Evolutionary conservation across 805 yeast species (phyloP).

Genomic region (Lachancea lanzarotensis): DNA sequence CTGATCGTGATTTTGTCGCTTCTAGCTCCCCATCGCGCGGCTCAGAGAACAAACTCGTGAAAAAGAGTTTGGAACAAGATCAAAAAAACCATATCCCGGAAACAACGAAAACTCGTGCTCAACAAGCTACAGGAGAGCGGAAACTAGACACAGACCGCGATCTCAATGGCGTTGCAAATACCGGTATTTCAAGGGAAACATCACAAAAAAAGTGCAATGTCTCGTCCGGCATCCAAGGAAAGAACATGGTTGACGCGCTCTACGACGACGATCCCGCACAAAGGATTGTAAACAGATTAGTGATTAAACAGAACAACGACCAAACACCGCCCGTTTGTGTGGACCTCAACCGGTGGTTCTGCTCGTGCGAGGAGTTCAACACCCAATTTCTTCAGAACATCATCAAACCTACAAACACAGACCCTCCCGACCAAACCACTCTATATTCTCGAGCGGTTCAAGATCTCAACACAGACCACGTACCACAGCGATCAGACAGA

Average conservation of each 20-base stretch:
- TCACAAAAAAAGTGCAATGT: background rate
- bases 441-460: conserved; percentile 4
- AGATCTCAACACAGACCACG: background rate
- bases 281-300: conserved; percentile 15
- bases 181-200: too few relatives aligned
- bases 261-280: conserved; percentile 3
- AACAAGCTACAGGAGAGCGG: too few relatives aligned
- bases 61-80: background rate
- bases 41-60: background rate
- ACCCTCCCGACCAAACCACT: background rate
- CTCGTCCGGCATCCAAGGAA: background rate
- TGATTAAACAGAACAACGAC: conserved; percentile 20
- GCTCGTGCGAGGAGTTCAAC: conserved; percentile 31
- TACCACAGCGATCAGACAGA: background rate
- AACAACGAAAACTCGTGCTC: too few relatives aligned
- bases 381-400: conserved; percentile 12
- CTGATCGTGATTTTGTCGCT: background rate
- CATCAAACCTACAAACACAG: background rate
- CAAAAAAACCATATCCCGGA: too few relatives aligned
- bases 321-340: conserved; percentile 22
- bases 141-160: too few relatives aligned
- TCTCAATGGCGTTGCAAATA: too few relatives aligned
- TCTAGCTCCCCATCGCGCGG: background rate
- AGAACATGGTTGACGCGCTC: background rate
- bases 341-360: conserved; percentile 28